These are phyloP conservation scores for Colletotrichum spaethianum DNA, from an alignment of 2,329 filamentous ascomycete genomes.

Conservation along the genomic window DNA sequence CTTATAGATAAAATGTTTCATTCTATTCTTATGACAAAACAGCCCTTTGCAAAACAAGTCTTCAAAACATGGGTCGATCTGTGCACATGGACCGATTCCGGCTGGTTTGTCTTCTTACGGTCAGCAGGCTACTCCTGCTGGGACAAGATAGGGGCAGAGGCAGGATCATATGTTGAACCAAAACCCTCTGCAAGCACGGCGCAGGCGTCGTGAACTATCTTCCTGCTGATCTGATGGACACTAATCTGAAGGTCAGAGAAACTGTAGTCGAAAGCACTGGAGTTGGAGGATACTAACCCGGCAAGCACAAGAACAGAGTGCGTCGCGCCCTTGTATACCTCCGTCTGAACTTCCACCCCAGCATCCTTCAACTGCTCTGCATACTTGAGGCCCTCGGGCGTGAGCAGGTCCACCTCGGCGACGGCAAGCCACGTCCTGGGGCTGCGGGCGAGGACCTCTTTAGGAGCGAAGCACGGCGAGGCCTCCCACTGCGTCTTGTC, in stretches of 20 bases:
- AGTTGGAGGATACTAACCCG: not conserved
- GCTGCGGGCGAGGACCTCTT: slow-evolving; percentile 44
- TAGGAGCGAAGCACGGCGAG: slow-evolving; percentile 50
- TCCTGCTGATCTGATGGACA: slow-evolving; percentile 19
- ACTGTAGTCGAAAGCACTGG: not conserved
- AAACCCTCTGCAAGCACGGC: slow-evolving; percentile 14
- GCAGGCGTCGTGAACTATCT: slow-evolving; percentile 29
- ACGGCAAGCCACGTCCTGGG: slow-evolving; percentile 51
- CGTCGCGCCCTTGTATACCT: slow-evolving; percentile 29
- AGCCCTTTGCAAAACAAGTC: too few relatives aligned
- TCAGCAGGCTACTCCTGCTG: not conserved
- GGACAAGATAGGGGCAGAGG: not conserved
- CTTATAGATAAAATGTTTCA: not conserved
- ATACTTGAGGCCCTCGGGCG: slow-evolving; percentile 50
- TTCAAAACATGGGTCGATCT: not conserved
- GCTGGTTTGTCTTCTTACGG: not conserved
- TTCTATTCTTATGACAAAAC: not conserved
- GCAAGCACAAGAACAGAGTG: slow-evolving; percentile 32
- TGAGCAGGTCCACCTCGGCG: slow-evolving; percentile 52
- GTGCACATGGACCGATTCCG: not conserved
- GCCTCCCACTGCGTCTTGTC: slow-evolving; percentile 49
- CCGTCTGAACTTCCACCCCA: slow-evolving; percentile 12
- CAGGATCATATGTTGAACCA: slow-evolving; percentile 11
- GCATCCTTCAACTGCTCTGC: slow-evolving; percentile 45
- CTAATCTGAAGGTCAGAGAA: not conserved